These are phyloP conservation scores for Emergomyces africanus DNA, from an alignment of 2,329 filamentous ascomycete genomes.

Conservation along the genomic window DNA sequence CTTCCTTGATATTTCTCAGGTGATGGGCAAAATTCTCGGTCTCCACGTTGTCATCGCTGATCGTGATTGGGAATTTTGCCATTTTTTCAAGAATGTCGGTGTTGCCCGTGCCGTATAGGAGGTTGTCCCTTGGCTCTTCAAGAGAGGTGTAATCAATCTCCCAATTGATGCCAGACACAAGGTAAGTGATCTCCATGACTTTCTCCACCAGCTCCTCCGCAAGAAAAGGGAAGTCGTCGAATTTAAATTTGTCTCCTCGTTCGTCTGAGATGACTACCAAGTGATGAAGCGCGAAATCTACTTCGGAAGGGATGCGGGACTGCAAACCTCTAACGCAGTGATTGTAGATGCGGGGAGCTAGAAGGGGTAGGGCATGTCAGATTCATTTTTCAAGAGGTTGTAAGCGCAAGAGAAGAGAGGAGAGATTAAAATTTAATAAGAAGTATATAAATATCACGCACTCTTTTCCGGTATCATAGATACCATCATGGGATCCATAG, in stretches of 20 bases:
- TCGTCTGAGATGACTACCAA: conserved; percentile 93
- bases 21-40: conserved; percentile 57
- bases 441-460: background rate
- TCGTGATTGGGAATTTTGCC: conserved; percentile 44
- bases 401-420: background rate
- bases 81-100: conserved; percentile 62
- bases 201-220: conserved; percentile 82
- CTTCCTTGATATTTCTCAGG: conserved; percentile 70
- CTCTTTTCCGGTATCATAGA: conserved; percentile 5
- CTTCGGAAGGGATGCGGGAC: conserved; percentile 65
- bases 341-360: conserved; percentile 60
- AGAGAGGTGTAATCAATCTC: conserved; percentile 58
- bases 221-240: conserved; percentile 79
- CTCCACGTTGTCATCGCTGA: conserved; percentile 55
- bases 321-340: conserved; percentile 73
- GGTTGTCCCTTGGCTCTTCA: conserved; percentile 38
- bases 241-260: conserved; percentile 88
- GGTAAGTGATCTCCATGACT: conserved; percentile 57
- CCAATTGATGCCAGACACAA: conserved; percentile 79
- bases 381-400: too few relatives aligned
- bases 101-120: conserved; percentile 57
- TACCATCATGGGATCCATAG: conserved; percentile 28
- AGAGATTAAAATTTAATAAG: background rate
- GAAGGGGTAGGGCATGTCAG: background rate
- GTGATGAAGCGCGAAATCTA: conserved; percentile 87